Conservation (phyloP, 2,329 filamentous ascomycete species). For the Cladobotryum mycophilum region DNA sequence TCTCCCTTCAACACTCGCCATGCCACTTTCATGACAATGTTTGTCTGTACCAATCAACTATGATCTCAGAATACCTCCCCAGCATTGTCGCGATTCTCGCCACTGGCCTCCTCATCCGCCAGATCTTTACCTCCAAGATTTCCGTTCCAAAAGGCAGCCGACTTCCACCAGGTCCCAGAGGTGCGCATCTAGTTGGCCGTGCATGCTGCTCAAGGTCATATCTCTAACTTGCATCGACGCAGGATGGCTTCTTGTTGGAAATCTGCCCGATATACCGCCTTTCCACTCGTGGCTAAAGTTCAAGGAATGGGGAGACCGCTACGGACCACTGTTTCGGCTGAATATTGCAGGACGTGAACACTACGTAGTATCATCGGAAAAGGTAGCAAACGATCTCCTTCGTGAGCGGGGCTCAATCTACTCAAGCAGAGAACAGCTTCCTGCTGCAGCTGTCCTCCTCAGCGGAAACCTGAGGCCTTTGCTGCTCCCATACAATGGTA, state of each 20-base stretch:
- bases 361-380: constrained; percentile 41
- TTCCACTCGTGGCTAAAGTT: constrained; percentile 40
- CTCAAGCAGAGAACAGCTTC: constrained; percentile 43
- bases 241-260: background rate
- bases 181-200: no score
- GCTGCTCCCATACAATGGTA: constrained; percentile 1
- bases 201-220: no score
- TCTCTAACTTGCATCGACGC: no score
- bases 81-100: no score
- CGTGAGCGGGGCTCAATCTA: constrained; percentile 45
- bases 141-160: no score
- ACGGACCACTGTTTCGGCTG: constrained; percentile 40
- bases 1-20: no score
- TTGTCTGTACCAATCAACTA: no score
- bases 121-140: no score
- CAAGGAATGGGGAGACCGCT: constrained; percentile 38
- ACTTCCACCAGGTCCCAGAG: no score
- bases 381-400: constrained; percentile 42
- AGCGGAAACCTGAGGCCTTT: constrained; percentile 1
- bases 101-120: no score
- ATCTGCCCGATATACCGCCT: constrained; percentile 1
- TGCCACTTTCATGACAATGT: no score
- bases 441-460: background rate
- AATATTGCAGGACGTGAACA: constrained; percentile 34
- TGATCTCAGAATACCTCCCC: no score